These are phyloP conservation scores for Starmerella scarabaei DNA, from an alignment of 805 yeast genomes.

Conservation along the genomic window DNA sequence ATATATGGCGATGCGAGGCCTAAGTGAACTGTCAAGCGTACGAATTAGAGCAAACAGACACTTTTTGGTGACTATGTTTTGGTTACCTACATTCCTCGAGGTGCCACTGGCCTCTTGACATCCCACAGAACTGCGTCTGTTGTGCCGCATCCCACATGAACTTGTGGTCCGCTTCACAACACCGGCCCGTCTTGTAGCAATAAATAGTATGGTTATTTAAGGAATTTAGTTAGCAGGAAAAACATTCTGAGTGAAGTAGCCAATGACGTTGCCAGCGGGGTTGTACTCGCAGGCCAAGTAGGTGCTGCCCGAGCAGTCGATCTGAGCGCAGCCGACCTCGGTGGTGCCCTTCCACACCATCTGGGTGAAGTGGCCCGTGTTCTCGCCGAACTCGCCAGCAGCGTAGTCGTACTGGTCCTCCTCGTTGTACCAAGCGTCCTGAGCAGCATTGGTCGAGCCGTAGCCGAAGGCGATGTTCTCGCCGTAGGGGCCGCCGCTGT, in stretches of 20 bases:
- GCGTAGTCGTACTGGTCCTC: slow-evolving; percentile 39
- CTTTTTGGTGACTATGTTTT: too few relatives aligned
- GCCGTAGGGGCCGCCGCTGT: slow-evolving; percentile 55
- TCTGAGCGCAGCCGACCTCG: slow-evolving; percentile 56
- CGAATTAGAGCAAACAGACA: not conserved
- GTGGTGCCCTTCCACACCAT: slow-evolving; percentile 55
- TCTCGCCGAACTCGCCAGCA: slow-evolving; percentile 33
- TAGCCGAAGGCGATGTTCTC: slow-evolving; percentile 69
- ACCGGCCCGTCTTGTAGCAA: too few relatives aligned
- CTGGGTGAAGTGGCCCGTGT: slow-evolving; percentile 75
- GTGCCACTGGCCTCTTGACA: too few relatives aligned
- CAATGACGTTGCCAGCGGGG: slow-evolving; percentile 53
- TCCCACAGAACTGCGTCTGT: too few relatives aligned
- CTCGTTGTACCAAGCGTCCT: slow-evolving; percentile 65
- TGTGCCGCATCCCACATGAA: too few relatives aligned
- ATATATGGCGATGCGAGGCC: too few relatives aligned
- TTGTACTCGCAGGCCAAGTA: slow-evolving; percentile 55
- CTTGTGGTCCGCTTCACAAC: too few relatives aligned
- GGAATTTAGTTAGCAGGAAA: too few relatives aligned
- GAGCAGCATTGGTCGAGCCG: slow-evolving; percentile 38
- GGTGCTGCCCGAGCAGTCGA: slow-evolving; percentile 36
- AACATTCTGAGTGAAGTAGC: slow-evolving; percentile 26
- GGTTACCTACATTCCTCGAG: too few relatives aligned
- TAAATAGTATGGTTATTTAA: too few relatives aligned
- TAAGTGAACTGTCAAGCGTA: not conserved